Conservation (phyloP, 257 asterid genomes). For the Solanum habrochaites region DNA sequence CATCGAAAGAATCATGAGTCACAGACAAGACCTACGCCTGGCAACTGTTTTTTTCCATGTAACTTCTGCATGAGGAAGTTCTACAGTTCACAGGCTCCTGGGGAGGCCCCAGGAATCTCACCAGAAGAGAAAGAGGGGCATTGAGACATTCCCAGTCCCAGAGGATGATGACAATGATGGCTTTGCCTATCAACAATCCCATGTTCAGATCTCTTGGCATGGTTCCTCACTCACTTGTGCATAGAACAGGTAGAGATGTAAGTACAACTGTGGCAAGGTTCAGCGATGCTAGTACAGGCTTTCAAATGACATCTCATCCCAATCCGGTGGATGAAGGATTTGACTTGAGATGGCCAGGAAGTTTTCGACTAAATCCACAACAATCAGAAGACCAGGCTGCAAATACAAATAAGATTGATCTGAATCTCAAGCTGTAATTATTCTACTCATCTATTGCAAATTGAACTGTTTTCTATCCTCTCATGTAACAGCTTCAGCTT, state of each 20-base stretch:
- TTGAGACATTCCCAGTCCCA: conserved; percentile 51
- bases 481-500: background rate
- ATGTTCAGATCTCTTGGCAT: conserved; percentile 80
- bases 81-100: conserved; percentile 89
- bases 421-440: conserved; percentile 69
- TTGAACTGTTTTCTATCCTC: background rate
- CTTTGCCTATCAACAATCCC: conserved; percentile 36
- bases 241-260: conserved; percentile 45
- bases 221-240: conserved; percentile 55
- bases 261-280: conserved; percentile 22
- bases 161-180: conserved; percentile 43
- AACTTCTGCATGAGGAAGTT: conserved; percentile 92
- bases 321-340: conserved; percentile 21
- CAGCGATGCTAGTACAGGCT: conserved; percentile 26
- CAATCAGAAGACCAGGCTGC: conserved; percentile 34
- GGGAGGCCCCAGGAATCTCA: conserved; percentile 98
- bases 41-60: conserved; percentile 76
- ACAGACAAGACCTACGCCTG: conserved; percentile 30
- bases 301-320: conserved; percentile 25
- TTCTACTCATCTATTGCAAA: background rate
- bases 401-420: conserved; percentile 41
- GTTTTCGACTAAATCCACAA: conserved; percentile 45
- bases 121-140: conserved; percentile 87
- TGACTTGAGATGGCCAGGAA: conserved; percentile 76
- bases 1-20: conserved; percentile 23